Evolutionary conservation across 176 grass and related monocot genomes (phyloP).

Genomic region (Bonia amplexicaulis): DNA sequence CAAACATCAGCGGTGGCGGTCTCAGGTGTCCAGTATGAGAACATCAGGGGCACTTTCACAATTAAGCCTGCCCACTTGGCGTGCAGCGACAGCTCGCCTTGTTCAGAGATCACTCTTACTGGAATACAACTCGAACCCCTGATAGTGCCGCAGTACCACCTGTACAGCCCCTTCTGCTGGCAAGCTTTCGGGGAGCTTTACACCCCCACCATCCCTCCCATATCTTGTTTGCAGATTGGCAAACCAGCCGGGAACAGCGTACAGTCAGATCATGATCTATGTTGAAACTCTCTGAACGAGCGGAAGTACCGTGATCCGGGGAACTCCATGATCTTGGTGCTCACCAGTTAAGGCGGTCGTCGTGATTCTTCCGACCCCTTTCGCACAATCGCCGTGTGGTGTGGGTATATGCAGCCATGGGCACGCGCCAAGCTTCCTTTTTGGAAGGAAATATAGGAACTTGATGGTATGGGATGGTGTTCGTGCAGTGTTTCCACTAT

Average conservation of each 20-base stretch:
- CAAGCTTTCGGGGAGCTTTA: slow-evolving; percentile 63
- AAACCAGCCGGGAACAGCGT: slow-evolving; percentile 68
- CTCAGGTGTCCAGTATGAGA: slow-evolving; percentile 68
- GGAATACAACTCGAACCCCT: slow-evolving; percentile 60
- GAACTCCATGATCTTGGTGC: not conserved
- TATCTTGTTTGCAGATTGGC: slow-evolving; percentile 74
- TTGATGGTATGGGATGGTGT: not conserved
- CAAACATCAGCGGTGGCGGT: slow-evolving; percentile 58
- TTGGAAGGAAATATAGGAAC: not conserved
- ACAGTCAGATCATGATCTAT: slow-evolving; percentile 55
- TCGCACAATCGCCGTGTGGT: slow-evolving; percentile 9
- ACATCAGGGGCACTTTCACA: slow-evolving; percentile 71
- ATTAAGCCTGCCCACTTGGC: slow-evolving; percentile 74
- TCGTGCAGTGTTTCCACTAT: not conserved
- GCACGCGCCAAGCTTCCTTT: not conserved
- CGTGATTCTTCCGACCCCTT: slow-evolving; percentile 46
- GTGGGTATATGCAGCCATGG: slow-evolving; percentile 35
- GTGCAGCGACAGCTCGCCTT: slow-evolving; percentile 67
- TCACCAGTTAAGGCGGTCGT: slow-evolving; percentile 21
- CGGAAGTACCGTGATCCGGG: not conserved
- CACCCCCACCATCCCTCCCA: slow-evolving; percentile 61
- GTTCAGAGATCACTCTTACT: slow-evolving; percentile 69
- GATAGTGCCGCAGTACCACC: slow-evolving; percentile 37
- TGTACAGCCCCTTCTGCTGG: slow-evolving; percentile 77
- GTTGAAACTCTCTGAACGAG: slow-evolving; percentile 36